phyloP scores from a whole-genome alignment of 495 filamentous ascomycete species.

The Aspergillus incahuasiensis region DNA sequence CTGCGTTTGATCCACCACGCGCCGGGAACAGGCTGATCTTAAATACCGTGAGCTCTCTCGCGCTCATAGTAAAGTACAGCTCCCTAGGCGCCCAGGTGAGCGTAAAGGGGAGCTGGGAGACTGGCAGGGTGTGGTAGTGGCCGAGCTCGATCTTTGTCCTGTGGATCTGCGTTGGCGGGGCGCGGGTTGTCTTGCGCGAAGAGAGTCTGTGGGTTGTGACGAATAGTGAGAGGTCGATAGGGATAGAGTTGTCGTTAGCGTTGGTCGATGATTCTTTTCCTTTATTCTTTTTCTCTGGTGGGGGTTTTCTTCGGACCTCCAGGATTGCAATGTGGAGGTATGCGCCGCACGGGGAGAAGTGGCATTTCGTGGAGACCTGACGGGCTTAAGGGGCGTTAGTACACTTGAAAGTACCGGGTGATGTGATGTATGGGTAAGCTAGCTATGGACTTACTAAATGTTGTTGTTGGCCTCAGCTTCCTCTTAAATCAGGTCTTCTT shows the following conservation, averaged over 20 bases:
- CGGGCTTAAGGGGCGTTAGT: not conserved
- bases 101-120: not conserved
- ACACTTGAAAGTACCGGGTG: not conserved
- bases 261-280: not conserved
- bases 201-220: constrained; percentile 1
- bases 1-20: not conserved
- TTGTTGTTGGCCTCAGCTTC: not conserved
- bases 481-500: not conserved
- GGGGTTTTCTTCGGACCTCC: not conserved
- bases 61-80: not conserved
- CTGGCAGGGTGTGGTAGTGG: not conserved
- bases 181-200: constrained; percentile 1
- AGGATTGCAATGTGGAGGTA: constrained; percentile 3
- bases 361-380: not conserved
- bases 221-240: not conserved
- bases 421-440: not conserved
- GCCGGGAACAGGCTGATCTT: not conserved
- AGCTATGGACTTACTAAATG: not conserved
- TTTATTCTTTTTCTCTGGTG: not conserved
- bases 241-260: not conserved
- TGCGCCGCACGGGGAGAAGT: not conserved
- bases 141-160: constrained; percentile 1
- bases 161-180: not conserved
- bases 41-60: not conserved
- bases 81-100: constrained; percentile 1